phyloP scores from a whole-genome alignment of 129 eudicot genomes.

The Helichrysum umbraculigerum region DNA sequence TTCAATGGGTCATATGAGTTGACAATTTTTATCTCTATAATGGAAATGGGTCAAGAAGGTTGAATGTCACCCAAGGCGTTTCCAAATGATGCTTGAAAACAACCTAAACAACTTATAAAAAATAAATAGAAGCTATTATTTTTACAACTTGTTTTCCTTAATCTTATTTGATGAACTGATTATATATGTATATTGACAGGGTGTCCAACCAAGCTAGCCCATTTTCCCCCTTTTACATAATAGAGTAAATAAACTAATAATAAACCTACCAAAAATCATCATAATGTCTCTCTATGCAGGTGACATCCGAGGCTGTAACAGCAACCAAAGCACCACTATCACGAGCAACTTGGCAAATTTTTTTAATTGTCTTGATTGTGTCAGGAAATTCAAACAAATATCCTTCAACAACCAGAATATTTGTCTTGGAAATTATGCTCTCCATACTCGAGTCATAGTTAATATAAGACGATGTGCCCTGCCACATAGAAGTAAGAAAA shows the following conservation, averaged over 20 bases:
- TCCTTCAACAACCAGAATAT: slow-evolving; percentile 85
- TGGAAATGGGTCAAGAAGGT: background rate
- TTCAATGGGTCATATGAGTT: background rate
- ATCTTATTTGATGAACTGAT: background rate
- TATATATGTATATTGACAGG: background rate
- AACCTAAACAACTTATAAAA: background rate
- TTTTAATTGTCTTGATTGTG: slow-evolving; percentile 77
- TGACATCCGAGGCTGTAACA: slow-evolving; percentile 91
- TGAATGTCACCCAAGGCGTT: background rate
- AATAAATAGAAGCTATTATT: background rate
- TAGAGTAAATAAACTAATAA: background rate
- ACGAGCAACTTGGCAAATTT: slow-evolving; percentile 87
- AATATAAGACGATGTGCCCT: slow-evolving; percentile 90
- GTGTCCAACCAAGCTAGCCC: background rate
- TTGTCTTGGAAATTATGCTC: slow-evolving; percentile 75
- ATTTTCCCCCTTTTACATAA: background rate
- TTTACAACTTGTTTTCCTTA: background rate
- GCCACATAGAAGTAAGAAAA: slow-evolving; percentile 33
- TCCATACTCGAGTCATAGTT: slow-evolving; percentile 69
- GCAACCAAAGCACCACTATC: slow-evolving; percentile 87
- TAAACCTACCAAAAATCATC: slow-evolving; percentile 82
- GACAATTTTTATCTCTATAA: background rate
- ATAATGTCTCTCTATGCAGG: slow-evolving; percentile 97
- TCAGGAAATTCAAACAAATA: slow-evolving; percentile 95
- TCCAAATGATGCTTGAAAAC: background rate